Base-by-base conservation (phyloP, 2,329 filamentous ascomycete genomes). In the Tolypocladium pustulatum region DNA sequence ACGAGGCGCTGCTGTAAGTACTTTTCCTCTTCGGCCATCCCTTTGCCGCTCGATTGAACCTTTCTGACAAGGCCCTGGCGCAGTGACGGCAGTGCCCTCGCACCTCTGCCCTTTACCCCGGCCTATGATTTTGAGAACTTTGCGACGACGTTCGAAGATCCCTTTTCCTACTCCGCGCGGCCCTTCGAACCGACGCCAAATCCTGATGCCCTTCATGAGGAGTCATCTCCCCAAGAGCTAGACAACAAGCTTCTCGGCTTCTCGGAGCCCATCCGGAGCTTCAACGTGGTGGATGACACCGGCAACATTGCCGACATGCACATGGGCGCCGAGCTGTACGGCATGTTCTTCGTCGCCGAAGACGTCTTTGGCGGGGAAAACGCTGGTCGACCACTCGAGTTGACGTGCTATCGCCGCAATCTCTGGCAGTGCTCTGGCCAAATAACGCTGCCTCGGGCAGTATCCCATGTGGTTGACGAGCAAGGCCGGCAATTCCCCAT, bases 391-490 rank as follows among this genome's bases (percentile, higher is more conserved):
- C 86, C 87, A 0, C 81, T 88, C 56, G 93, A 97, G 74, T 76
- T 97, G 70, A 97, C 93, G 0, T 97, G 93, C 78, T 97, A 97
- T 71, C 87, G 93, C 51, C 84, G 93, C 56, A 97, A 97, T 68
- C 78, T 97, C 54, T 97, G 96, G 79, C 92, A 97, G 74, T 95
- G 96, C 64, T 93, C 91, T 0, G 93, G 93, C 40, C 89, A 89
- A 56, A 83, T 97, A 58, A 91, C 85, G 0, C 73, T 97, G 51
- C 90, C 91, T n/a, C 75, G 83, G 27, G 81, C 87, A 55, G 83
- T 86, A 46, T 81, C 90, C 54, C 84, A 89, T 61, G 80, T 91
- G 68, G 70, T 83, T 58, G 77, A 82, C 63, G 92, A 93, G 17
- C 89, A 95, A 63, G 88, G 90, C 54, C 87, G 86, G 46, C 87